These are phyloP conservation scores for Neofusicoccum sp. DNA, from an alignment of 2,329 filamentous ascomycete species.

Conservation along the genomic window DNA sequence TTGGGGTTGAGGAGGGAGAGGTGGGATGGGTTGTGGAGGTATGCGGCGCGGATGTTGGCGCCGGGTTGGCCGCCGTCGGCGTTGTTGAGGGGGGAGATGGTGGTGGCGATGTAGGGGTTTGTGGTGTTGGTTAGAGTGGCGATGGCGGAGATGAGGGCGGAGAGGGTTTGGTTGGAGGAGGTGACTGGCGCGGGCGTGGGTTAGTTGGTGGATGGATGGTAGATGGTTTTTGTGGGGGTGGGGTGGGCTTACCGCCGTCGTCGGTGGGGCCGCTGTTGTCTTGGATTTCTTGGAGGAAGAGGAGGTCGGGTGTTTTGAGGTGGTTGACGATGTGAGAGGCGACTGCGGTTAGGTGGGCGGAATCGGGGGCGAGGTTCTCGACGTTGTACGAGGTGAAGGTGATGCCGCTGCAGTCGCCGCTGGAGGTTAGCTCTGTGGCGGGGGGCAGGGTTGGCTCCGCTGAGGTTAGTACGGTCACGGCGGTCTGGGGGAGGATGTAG, in stretches of 20 bases:
- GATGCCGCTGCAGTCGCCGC: slow-evolving; percentile 61
- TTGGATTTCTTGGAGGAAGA: slow-evolving; percentile 73
- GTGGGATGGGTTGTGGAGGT: slow-evolving; percentile 66
- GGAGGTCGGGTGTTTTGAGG: slow-evolving; percentile 63
- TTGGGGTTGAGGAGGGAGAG: slow-evolving; percentile 63
- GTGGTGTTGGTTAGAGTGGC: slow-evolving; percentile 34
- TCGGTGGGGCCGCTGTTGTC: slow-evolving; percentile 65
- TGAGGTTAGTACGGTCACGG: slow-evolving; percentile 52
- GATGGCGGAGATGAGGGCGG: slow-evolving; percentile 29
- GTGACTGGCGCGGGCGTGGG: slow-evolving; percentile 31
- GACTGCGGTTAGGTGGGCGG: slow-evolving; percentile 59
- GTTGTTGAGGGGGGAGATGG: background rate
- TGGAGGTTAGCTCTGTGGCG: slow-evolving; percentile 57
- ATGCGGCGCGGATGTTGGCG: slow-evolving; percentile 72
- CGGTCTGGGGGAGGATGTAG: slow-evolving; percentile 65
- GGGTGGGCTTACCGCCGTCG: slow-evolving; percentile 51
- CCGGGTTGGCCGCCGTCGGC: slow-evolving; percentile 65
- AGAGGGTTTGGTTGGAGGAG: slow-evolving; percentile 24
- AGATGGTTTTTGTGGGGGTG: no score
- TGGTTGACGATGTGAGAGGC: slow-evolving; percentile 67
- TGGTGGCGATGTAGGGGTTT: slow-evolving; percentile 51
- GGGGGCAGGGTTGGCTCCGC: slow-evolving; percentile 51
- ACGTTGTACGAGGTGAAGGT: slow-evolving; percentile 71
- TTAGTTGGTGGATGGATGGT: slow-evolving; percentile 27
- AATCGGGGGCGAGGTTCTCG: slow-evolving; percentile 65